Conservation (phyloP, 192 early-diverging fungal genomes). For the Backusella sp. region DNA sequence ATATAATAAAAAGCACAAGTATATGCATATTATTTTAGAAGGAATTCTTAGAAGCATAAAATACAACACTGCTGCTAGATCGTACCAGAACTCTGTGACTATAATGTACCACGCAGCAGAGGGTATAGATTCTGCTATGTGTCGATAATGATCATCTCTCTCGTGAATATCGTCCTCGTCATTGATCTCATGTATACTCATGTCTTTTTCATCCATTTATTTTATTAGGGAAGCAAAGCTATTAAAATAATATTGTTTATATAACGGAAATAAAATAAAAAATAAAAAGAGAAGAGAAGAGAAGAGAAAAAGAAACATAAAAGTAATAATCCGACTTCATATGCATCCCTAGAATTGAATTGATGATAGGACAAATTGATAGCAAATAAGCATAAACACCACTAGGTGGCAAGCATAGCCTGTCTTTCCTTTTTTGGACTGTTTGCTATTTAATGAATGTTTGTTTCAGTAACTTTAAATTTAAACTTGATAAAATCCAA, state of each 20-base stretch:
- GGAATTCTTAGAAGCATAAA: not conserved
- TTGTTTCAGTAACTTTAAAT: not conserved
- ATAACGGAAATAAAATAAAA: not conserved
- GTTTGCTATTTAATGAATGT: not conserved
- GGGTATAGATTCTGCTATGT: constrained; percentile 50
- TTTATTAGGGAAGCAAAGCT: not conserved
- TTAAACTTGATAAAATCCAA: not conserved
- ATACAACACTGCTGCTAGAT: not conserved
- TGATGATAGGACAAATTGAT: not conserved
- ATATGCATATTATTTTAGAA: not conserved
- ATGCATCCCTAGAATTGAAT: not conserved
- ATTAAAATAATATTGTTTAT: not conserved
- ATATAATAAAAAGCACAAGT: not conserved
- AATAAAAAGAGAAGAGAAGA: constrained; percentile 1
- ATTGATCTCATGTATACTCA: not conserved
- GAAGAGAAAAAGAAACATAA: not conserved
- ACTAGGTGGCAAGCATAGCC: constrained; percentile 14
- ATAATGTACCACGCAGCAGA: constrained; percentile 53
- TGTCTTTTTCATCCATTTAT: constrained; percentile 3
- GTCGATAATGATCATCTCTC: constrained; percentile 17
- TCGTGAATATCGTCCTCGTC: not conserved
- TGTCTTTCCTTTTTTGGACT: constrained; percentile 2
- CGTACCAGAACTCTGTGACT: constrained; percentile 60
- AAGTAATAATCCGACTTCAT: not conserved
- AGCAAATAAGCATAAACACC: not conserved